Conservation (phyloP, 305 asterid species). For the Fraxinus dipetala region DNA sequence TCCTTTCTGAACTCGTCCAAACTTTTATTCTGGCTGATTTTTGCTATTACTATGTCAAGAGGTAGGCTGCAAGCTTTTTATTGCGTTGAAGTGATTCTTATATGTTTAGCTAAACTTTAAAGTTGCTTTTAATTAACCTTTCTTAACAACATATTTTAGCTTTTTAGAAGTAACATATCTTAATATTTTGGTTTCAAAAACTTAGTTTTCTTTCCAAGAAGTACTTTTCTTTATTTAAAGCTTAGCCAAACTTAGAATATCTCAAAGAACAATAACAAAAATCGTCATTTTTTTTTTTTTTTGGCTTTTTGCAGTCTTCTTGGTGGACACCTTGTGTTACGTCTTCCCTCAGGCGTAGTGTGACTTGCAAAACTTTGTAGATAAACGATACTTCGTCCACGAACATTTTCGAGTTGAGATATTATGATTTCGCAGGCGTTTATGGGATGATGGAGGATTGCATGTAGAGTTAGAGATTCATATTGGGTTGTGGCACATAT, state of each 20-base stretch:
- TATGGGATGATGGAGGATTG: not conserved
- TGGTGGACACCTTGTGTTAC: conserved; percentile 1
- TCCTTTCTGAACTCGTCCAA: not conserved
- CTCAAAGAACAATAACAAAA: not conserved
- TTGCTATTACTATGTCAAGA: conserved; percentile 4
- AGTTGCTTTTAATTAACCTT: not conserved
- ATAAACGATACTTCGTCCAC: not conserved
- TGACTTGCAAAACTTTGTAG: not conserved
- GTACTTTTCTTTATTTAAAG: not conserved
- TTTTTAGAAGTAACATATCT: not conserved
- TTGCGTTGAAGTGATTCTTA: not conserved
- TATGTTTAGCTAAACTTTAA: not conserved
- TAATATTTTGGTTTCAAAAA: not conserved
- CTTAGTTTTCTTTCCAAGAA: not conserved
- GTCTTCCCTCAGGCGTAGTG: conserved; percentile 2
- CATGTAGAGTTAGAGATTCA: not conserved
- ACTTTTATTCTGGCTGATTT: conserved; percentile 4
- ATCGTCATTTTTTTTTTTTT: not conserved
- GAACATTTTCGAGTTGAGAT: not conserved
- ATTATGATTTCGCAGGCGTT: not conserved
- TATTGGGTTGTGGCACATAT: not conserved
- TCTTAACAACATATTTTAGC: not conserved
- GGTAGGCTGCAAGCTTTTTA: not conserved
- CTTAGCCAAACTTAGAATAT: not conserved
- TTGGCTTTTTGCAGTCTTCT: not conserved